Evolutionary conservation across 441 rosid genomes (phyloP), one percentile per base, ranked within the genome.

Genomic region (Pelargonium citronellum): DNA sequence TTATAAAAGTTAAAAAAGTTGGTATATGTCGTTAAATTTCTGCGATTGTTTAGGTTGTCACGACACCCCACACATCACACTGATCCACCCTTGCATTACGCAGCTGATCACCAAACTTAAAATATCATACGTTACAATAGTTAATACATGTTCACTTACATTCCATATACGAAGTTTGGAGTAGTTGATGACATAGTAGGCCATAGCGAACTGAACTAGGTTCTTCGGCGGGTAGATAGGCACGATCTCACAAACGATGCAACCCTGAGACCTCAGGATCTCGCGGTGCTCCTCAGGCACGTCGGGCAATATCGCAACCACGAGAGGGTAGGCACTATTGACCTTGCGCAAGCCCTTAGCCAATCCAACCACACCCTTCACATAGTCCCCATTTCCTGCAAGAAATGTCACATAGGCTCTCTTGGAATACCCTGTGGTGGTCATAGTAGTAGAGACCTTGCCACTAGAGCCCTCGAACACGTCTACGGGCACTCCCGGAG

Each of bases 151-250:
- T 5, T 0, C 22, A 73, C 87, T 81, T 82, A 85, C 91, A 51
- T 83, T 87, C 91, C 89, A 85, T 24, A 87, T 85, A 55, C 91
- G 89, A 9, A 87, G 86, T 75, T 85, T 85, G 20, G 91, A 87
- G 83, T 87, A 87, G 84, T 87, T 87, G 75, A 87, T 84, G 22
- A 87, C 88, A 17, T 79, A 87, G 74, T 87, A 83, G 0, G 89
- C 87, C 89, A 84, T 84, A 60, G 91, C 88, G 6, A 83, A 87
- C 72, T 80, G 80, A 77, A 81, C 55, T 16, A 80, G 87, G 74
- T 80, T 81, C 19, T 84, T 82, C 0, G 91, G 87, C 13, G 91
- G 91, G 70, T 84, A 66, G 68, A 84, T 79, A 30, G 89, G 89
- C 20, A 80, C 87, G 49, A 87, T 85, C 79, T 85, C 91, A 0